Conservation (phyloP, 495 filamentous ascomycete species). For the Penicillium mononematosum region DNA sequence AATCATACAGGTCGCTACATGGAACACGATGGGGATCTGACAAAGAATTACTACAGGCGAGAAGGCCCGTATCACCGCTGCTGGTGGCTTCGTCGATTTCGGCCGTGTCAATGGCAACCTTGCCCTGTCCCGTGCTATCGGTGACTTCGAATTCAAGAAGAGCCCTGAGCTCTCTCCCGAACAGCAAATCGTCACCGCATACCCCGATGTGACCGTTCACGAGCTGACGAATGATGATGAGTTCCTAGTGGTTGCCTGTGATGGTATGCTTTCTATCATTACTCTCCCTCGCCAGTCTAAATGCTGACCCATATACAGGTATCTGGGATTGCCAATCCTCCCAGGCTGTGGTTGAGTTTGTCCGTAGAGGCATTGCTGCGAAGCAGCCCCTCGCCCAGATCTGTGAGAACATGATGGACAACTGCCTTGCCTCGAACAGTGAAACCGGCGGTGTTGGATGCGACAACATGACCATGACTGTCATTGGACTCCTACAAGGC, state of each 20-base stretch:
- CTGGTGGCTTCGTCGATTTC: slow-evolving; percentile 97
- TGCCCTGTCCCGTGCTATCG: slow-evolving; percentile 94
- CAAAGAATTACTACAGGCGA: slow-evolving; percentile 60
- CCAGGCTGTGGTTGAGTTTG: slow-evolving; percentile 95
- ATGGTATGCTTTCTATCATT: slow-evolving; percentile 60
- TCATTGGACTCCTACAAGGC: slow-evolving; percentile 85
- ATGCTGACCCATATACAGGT: slow-evolving; percentile 50
- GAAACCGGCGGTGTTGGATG: slow-evolving; percentile 98
- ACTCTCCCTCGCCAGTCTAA: background rate
- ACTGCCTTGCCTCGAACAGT: slow-evolving; percentile 93
- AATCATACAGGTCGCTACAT: background rate
- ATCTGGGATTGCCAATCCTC: slow-evolving; percentile 99
- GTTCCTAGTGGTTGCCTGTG: slow-evolving; percentile 94
- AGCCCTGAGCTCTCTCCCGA: slow-evolving; percentile 93
- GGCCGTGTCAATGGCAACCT: slow-evolving; percentile 98
- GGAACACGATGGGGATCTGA: slow-evolving; percentile 15
- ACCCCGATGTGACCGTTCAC: slow-evolving; percentile 87
- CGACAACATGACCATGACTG: slow-evolving; percentile 98
- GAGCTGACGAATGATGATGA: slow-evolving; percentile 92
- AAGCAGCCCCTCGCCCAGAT: slow-evolving; percentile 91
- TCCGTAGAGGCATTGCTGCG: slow-evolving; percentile 89
- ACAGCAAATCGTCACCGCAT: slow-evolving; percentile 96
- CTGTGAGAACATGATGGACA: slow-evolving; percentile 99
- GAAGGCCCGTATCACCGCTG: slow-evolving; percentile 92
- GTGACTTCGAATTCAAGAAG: slow-evolving; percentile 99